Conservation (phyloP, 176 grass and related monocot species). For the Bonia amplexicaulis region DNA sequence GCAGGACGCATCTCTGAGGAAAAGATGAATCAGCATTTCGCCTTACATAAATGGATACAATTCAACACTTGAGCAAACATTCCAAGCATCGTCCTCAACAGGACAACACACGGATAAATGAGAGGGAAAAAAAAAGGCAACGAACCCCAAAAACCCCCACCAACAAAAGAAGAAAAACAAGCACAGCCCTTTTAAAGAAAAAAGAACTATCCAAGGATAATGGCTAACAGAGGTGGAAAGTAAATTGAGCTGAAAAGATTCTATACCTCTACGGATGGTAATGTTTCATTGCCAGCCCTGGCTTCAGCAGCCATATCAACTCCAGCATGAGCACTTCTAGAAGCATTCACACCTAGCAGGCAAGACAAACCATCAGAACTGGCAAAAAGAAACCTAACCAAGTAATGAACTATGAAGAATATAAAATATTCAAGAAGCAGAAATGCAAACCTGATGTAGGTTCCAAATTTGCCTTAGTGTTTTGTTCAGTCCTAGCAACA, state of each 20-base stretch:
- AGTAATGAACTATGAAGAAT: background rate
- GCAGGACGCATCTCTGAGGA: background rate
- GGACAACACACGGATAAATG: background rate
- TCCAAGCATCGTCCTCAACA: background rate
- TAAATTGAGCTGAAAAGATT: background rate
- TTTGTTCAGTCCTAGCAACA: slow-evolving; percentile 43
- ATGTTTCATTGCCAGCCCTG: slow-evolving; percentile 42
- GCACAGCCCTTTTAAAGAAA: background rate
- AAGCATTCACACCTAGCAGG: slow-evolving; percentile 38
- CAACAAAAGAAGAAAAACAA: background rate
- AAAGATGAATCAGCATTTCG: background rate
- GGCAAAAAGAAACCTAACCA: slow-evolving; percentile 7
- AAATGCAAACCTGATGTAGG: slow-evolving; percentile 36
- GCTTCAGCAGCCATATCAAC: slow-evolving; percentile 38
- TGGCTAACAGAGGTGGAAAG: background rate
- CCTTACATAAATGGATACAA: background rate
- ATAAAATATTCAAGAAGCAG: background rate
- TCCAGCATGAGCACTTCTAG: slow-evolving; percentile 41
- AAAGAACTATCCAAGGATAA: background rate
- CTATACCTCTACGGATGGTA: slow-evolving; percentile 58
- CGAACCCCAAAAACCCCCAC: background rate
- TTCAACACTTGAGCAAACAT: slow-evolving; percentile 8
- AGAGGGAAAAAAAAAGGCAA: background rate
- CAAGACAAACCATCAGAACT: slow-evolving; percentile 23
- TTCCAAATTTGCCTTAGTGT: slow-evolving; percentile 34